These are phyloP conservation scores for Acorus gramineus DNA, from an alignment of 106 monocot genomes.

Conservation along the genomic window DNA sequence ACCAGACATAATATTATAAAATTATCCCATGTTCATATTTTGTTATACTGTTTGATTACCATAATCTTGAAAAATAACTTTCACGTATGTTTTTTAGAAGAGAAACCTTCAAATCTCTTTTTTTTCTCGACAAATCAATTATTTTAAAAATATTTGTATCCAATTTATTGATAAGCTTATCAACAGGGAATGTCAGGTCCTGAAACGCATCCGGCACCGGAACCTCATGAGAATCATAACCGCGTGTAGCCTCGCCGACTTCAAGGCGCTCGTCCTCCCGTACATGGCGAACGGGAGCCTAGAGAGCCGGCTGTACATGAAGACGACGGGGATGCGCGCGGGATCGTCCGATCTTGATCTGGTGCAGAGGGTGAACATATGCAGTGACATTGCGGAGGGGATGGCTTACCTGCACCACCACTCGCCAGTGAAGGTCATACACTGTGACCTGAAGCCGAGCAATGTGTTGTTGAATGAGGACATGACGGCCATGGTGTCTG, in stretches of 20 bases:
- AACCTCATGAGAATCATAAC: conserved; percentile 36
- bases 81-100: too few relatives aligned
- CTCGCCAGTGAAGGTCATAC: conserved; percentile 26
- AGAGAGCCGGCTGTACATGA: conserved; percentile 19
- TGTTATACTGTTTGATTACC: too few relatives aligned
- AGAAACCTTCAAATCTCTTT: too few relatives aligned
- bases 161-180: too few relatives aligned
- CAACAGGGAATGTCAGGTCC: conserved; percentile 24
- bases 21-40: too few relatives aligned
- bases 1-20: too few relatives aligned
- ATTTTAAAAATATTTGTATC: too few relatives aligned
- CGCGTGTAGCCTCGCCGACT: conserved; percentile 23
- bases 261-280: conserved; percentile 30
- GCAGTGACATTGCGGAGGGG: conserved; percentile 31
- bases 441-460: conserved; percentile 31
- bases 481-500: conserved; percentile 39
- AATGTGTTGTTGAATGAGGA: conserved; percentile 33
- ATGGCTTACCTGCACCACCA: conserved; percentile 38
- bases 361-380: conserved; percentile 18
- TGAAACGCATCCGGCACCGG: conserved; percentile 22
- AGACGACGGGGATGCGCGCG: conserved; percentile 1
- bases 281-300: conserved; percentile 35
- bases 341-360: conserved; percentile 6
- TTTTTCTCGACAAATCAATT: too few relatives aligned
- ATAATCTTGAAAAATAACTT: too few relatives aligned